A percentile compares a stretch with the other conserved stretches of the same genome.
phyloP scores from a whole-genome alignment of 2,329 filamentous ascomycete species.

The Sporothrix phasma region DNA sequence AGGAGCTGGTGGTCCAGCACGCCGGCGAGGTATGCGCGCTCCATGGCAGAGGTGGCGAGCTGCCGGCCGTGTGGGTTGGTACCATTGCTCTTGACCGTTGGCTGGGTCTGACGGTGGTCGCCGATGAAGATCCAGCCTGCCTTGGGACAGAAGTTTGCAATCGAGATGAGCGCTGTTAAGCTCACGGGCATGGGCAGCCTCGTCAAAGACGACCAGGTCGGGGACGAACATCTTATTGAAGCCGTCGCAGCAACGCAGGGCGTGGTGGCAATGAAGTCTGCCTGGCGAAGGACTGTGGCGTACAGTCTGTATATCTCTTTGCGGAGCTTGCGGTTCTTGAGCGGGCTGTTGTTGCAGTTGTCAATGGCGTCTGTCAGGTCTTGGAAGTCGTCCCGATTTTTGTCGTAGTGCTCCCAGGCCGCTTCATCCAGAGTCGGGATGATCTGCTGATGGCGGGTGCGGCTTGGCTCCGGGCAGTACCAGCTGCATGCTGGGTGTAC shows the following conservation, averaged over 20 bases:
- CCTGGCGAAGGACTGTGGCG: conserved; percentile 27
- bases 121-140: conserved; percentile 37
- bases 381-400: conserved; percentile 26
- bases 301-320: conserved; percentile 28
- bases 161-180: conserved; percentile 35
- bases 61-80: conserved; percentile 18
- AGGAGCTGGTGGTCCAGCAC: conserved; percentile 21
- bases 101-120: conserved; percentile 36
- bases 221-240: conserved; percentile 55
- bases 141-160: conserved; percentile 33
- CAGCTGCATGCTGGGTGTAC: conserved; percentile 20
- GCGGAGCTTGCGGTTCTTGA: conserved; percentile 23
- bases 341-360: conserved; percentile 21
- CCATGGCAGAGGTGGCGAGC: conserved; percentile 23
- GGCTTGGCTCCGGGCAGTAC: conserved; percentile 18
- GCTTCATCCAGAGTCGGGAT: conserved; percentile 35
- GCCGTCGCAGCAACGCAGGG: conserved; percentile 33
- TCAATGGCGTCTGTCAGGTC: conserved; percentile 30
- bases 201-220: conserved; percentile 78
- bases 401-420: conserved; percentile 32
- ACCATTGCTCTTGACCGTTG: conserved; percentile 27
- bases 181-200: conserved; percentile 42
- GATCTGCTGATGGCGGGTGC: conserved; percentile 11
- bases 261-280: conserved; percentile 38
- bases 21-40: conserved; percentile 21